Percentiles rank a stretch among this genome's conserved stretches.
These are phyloP conservation scores for Penicillium subrubescens DNA, from an alignment of 495 filamentous ascomycete genomes.

Conservation along the genomic window DNA sequence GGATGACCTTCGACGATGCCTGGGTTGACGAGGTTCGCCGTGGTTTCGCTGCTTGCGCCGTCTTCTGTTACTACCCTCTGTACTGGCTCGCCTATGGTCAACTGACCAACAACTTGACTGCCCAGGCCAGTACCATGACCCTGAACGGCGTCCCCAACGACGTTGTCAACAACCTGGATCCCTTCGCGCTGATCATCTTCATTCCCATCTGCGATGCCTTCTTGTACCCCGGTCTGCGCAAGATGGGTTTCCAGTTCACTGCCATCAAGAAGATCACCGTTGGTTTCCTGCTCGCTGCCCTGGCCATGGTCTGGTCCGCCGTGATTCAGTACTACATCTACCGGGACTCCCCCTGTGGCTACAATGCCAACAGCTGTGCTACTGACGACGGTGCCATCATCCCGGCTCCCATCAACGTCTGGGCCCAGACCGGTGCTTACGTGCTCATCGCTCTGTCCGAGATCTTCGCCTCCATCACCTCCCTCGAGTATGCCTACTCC, in stretches of 20 bases:
- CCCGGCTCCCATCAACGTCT: conserved; percentile 52
- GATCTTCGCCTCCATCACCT: conserved; percentile 69
- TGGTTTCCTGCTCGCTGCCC: conserved; percentile 62
- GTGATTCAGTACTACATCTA: conserved; percentile 72
- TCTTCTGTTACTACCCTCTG: conserved; percentile 66
- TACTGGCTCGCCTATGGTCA: conserved; percentile 65
- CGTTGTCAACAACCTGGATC: conserved; percentile 70
- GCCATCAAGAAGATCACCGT: conserved; percentile 69
- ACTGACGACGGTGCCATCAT: conserved; percentile 12
- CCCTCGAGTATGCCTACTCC: conserved; percentile 73
- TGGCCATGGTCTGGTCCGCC: conserved; percentile 61
- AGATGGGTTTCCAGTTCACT: conserved; percentile 58
- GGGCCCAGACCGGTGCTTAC: conserved; percentile 61
- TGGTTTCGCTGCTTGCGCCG: conserved; percentile 68
- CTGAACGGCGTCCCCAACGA: conserved; percentile 65
- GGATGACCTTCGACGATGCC: conserved; percentile 75
- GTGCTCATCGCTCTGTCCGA: conserved; percentile 66
- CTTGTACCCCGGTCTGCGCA: conserved; percentile 66
- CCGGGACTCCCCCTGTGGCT: conserved; percentile 54
- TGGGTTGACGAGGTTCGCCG: conserved; percentile 73
- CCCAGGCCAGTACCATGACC: conserved; percentile 52
- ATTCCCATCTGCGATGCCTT: conserved; percentile 68
- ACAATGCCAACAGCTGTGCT: conserved; percentile 48
- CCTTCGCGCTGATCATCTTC: conserved; percentile 67
- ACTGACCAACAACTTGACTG: conserved; percentile 64